These are phyloP conservation scores for Colletotrichum spaethianum DNA, from an alignment of 2,329 filamentous ascomycete species.

Conservation along the genomic window DNA sequence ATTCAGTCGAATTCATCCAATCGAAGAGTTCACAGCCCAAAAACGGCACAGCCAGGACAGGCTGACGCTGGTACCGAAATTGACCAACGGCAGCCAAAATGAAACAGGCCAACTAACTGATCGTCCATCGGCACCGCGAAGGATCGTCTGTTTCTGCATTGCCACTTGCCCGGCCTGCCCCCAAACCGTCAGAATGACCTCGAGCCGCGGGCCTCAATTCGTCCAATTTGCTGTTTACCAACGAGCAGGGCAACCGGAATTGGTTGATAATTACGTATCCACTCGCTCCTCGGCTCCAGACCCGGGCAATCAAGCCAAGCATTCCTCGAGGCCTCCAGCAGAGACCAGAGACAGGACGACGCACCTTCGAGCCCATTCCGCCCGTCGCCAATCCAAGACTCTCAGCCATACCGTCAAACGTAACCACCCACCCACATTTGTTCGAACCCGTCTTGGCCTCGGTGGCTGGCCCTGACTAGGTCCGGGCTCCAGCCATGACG, in stretches of 20 bases:
- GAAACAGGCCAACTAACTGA: conserved; percentile 7
- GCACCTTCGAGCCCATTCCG: not conserved
- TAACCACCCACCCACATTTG: conserved; percentile 11
- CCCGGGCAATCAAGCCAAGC: conserved; percentile 30
- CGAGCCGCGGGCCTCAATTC: not conserved
- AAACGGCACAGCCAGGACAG: not conserved
- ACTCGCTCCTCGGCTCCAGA: conserved; percentile 6
- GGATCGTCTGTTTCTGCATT: conserved; percentile 31
- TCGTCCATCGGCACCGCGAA: conserved; percentile 10
- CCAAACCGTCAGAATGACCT: conserved; percentile 11
- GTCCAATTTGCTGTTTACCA: not conserved
- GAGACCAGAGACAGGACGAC: not conserved
- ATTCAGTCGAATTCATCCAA: conserved; percentile 20
- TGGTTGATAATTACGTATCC: not conserved
- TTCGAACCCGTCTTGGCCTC: conserved; percentile 15
- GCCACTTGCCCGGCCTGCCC: conserved; percentile 9
- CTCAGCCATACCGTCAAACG: conserved; percentile 12
- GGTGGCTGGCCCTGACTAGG: conserved; percentile 19
- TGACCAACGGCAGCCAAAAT: conserved; percentile 7
- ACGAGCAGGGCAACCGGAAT: not conserved
- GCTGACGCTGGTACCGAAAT: conserved; percentile 4
- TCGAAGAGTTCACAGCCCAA: not conserved
- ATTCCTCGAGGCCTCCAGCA: conserved; percentile 37
- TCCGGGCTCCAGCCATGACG: conserved; percentile 17
- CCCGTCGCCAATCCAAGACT: conserved; percentile 29